Evolutionary conservation across 148 eudicot genomes (phyloP), one percentile per base, ranked within the genome.

Genomic region (Fagopyrum homotropicum): DNA sequence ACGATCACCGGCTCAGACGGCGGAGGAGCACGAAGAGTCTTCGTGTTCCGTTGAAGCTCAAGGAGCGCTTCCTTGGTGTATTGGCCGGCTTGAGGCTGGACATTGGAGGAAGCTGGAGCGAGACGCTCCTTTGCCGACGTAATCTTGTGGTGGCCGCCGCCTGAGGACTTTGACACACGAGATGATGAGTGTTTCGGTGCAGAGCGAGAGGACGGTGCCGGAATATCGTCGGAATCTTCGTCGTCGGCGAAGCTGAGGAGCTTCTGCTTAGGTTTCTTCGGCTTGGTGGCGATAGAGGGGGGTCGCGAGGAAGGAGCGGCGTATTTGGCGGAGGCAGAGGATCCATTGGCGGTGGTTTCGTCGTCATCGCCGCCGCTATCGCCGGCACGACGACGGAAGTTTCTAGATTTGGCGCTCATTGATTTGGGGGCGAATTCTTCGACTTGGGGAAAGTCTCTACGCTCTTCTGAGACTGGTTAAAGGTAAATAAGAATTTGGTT

Each of bases 1-100:
- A 92, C 81, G 17, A 95, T 43, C 15, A 88, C 92, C 10, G 98
- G 96, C 76, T 91, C 86, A 14, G 79, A 66, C 2, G 80, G 78
- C 17, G 74, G 80, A 12, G 80, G 54, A 76, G 81, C 66, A 10
- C 83, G 86, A 44, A 95, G 83, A 77, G 93, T 86, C 78, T 78
- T 90, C 49, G 97, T 88, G 74, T 89, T 95, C 75, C 92, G 90
- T 66, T 90, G 98, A 45, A 92, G 91, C 77, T 95, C 97, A 15
- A 81, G 86, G 4, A 92, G 86, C 2, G 92, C 96, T 80, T 95
- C 98, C 73, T 86, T 85, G 8, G 98, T 90, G 79, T 95, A 95
- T 12, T 80, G 77, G 9, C 98, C 98, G 7, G 93, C 89, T 76
- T 85, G 88, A 35, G 96, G 97, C 40, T 86, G 93, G n/a, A 90